phyloP scores from a whole-genome alignment of 2,329 filamentous ascomycete genomes.

The Hypoxylon sp. region DNA sequence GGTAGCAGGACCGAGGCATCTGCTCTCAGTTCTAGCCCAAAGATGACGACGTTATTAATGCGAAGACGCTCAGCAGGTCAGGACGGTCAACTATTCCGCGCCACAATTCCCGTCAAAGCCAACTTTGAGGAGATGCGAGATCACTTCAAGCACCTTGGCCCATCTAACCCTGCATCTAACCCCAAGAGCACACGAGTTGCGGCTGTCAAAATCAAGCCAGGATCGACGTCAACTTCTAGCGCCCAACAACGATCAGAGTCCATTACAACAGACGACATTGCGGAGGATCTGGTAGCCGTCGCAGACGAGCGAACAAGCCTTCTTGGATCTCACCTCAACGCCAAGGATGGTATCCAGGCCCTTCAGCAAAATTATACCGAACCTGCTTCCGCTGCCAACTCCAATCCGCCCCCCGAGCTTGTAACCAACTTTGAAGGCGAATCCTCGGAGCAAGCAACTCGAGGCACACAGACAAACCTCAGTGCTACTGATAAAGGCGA shows the following conservation, averaged over 20 bases:
- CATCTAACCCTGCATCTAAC: slow-evolving; percentile 76
- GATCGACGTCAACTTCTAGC: slow-evolving; percentile 41
- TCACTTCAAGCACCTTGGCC: slow-evolving; percentile 75
- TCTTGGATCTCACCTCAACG: slow-evolving; percentile 67
- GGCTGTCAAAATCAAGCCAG: slow-evolving; percentile 77
- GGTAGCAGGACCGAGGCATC: slow-evolving; percentile 57
- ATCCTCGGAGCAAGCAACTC: slow-evolving; percentile 36
- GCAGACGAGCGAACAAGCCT: slow-evolving; percentile 61
- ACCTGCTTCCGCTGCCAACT: slow-evolving; percentile 32
- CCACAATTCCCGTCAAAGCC: slow-evolving; percentile 69
- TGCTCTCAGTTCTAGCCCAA: slow-evolving; percentile 63
- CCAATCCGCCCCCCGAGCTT: slow-evolving; percentile 44
- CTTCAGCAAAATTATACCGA: slow-evolving; percentile 70
- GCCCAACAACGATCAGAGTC: slow-evolving; percentile 47
- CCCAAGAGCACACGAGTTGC: slow-evolving; percentile 73
- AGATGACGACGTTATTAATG: slow-evolving; percentile 71
- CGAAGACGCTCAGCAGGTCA: slow-evolving; percentile 69
- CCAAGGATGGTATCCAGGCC: slow-evolving; percentile 76
- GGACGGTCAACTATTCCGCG: slow-evolving; percentile 65
- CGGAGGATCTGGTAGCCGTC: slow-evolving; percentile 45
- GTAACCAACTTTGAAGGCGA: slow-evolving; percentile 36
- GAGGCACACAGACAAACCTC: slow-evolving; percentile 38
- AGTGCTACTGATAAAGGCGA: slow-evolving; percentile 39
- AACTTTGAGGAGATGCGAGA: slow-evolving; percentile 74
- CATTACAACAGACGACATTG: slow-evolving; percentile 41